Conservation (phyloP, 2,329 filamentous ascomycete genomes). For the Cordyceps cateniannulata region DNA sequence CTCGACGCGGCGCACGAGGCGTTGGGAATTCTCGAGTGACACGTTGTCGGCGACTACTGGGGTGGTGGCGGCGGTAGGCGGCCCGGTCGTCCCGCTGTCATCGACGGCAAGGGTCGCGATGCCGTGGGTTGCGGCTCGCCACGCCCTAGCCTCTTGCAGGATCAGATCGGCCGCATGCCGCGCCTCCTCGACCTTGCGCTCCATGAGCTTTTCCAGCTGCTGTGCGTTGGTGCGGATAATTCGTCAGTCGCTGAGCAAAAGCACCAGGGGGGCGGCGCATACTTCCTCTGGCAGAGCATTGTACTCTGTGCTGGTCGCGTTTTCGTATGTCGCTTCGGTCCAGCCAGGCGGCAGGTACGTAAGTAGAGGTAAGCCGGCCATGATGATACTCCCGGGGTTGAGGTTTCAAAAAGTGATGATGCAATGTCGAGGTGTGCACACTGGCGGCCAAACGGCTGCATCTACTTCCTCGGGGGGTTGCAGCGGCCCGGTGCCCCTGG, state of each 20-base stretch:
- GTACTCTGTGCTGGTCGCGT: not conserved
- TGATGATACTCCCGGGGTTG: not conserved
- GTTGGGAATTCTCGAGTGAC: not conserved
- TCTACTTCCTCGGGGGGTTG: not conserved
- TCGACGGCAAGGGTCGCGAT: not conserved
- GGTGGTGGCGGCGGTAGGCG: not conserved
- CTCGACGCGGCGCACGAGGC: not conserved
- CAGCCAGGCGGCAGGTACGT: not conserved
- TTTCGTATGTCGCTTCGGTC: not conserved
- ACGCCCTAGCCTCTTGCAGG: not conserved
- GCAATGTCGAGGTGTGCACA: not conserved
- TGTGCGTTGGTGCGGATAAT: not conserved
- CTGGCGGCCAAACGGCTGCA: not conserved
- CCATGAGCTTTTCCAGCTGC: not conserved
- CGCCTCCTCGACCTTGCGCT: not conserved
- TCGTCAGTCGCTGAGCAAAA: not conserved
- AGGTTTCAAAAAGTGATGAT: not conserved
- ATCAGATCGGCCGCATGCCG: not conserved
- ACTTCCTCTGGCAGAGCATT: conserved; percentile 7
- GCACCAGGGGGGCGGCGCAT: not conserved
- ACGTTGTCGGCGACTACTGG: not conserved
- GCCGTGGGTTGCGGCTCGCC: not conserved
- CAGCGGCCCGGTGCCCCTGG: not conserved
- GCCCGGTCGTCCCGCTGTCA: not conserved
- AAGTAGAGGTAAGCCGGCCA: not conserved